Percentiles rank a stretch among this genome's conserved stretches.
Evolutionary conservation across 306 rosid genomes (phyloP).

Genomic region (Inga oerstediana): DNA sequence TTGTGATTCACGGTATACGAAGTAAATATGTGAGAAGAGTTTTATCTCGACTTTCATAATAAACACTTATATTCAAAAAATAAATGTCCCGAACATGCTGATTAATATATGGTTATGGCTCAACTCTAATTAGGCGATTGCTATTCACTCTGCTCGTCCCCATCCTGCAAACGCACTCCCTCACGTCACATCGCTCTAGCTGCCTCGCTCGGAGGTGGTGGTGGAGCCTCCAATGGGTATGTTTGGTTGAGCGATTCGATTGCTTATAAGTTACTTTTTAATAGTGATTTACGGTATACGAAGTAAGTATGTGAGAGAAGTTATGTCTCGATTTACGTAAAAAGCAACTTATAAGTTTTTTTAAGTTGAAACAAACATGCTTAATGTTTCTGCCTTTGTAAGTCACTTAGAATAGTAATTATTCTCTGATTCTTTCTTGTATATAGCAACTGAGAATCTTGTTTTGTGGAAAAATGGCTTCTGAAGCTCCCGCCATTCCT

Average conservation of each 20-base stretch:
- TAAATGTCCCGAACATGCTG: no score
- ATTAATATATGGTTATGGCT: not conserved
- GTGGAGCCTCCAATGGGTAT: not conserved
- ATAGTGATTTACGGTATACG: no score
- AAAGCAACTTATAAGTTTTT: no score
- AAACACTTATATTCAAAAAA: no score
- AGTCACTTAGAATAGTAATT: not conserved
- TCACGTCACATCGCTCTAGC: not conserved
- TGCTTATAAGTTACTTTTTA: no score
- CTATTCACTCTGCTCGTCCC: not conserved
- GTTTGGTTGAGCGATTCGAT: no score
- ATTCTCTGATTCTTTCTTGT: not conserved
- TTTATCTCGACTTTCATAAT: no score
- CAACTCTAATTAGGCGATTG: not conserved
- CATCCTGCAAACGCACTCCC: not conserved
- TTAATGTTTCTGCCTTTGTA: not conserved
- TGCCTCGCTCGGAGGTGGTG: not conserved
- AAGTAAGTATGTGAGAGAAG: no score
- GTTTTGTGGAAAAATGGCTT: not conserved
- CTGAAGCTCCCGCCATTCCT: not conserved
- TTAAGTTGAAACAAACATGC: no score
- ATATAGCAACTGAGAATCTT: not conserved
- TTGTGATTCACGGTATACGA: no score
- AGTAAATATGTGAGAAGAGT: no score
- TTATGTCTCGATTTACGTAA: no score